Evolutionary conservation across 305 asterid species (phyloP).

Genomic region (Lippia alba): DNA sequence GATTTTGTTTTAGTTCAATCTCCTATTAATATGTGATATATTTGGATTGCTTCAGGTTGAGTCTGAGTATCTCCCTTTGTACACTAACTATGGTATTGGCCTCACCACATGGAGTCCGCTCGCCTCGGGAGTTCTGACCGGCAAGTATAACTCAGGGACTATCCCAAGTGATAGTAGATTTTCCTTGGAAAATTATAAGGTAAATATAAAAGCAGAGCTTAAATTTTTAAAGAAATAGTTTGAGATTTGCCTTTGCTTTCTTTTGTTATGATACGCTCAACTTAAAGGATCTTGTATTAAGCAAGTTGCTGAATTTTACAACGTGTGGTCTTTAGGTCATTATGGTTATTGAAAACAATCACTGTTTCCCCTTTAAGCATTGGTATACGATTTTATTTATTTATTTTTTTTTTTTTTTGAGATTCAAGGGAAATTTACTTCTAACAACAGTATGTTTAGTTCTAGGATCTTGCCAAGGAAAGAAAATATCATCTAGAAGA

Average conservation of each 20-base stretch:
- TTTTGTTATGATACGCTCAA: not conserved
- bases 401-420: no score
- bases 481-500: no score
- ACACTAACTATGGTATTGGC: conserved; percentile 82
- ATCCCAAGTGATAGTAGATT: conserved; percentile 90
- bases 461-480: no score
- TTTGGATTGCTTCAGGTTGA: conserved; percentile 71
- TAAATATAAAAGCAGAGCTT: conserved; percentile 32
- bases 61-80: conserved; percentile 83
- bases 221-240: not conserved
- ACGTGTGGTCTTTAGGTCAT: not conserved
- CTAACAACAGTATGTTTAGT: no score
- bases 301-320: no score
- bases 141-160: conserved; percentile 71
- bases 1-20: not conserved
- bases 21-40: conserved; percentile 23
- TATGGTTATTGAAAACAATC: not conserved
- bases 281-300: not conserved
- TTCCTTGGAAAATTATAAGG: conserved; percentile 97
- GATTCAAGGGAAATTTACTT: not conserved
- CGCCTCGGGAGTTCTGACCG: conserved; percentile 95
- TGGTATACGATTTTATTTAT: not conserved
- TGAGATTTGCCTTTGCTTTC: conserved; percentile 1
- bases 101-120: conserved; percentile 99
- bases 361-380: not conserved